Conservation (phyloP, 2,329 filamentous ascomycete species). For the Fusarium udum region DNA sequence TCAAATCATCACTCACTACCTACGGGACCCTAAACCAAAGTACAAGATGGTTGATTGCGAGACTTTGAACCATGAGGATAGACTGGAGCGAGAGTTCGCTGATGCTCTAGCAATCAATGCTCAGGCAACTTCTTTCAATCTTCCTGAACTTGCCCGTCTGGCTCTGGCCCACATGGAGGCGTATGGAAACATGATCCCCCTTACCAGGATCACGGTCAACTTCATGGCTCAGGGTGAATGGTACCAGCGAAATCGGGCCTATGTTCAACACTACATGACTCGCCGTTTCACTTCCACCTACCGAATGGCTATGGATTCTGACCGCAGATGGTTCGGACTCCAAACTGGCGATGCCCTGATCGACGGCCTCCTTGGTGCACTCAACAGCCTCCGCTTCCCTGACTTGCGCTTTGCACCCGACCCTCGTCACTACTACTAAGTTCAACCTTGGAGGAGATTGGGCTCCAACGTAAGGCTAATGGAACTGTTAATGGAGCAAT, state of each 20-base stretch:
- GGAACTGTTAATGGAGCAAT: background rate
- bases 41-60: background rate
- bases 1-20: background rate
- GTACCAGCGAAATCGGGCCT: background rate
- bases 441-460: no score
- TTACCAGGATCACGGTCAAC: background rate
- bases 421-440: background rate
- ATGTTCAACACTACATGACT: background rate
- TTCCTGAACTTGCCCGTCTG: background rate
- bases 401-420: background rate
- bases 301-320: background rate
- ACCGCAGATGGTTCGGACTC: background rate
- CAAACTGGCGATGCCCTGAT: background rate
- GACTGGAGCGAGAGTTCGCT: background rate
- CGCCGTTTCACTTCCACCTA: background rate
- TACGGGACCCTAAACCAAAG: background rate
- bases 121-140: background rate
- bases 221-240: background rate
- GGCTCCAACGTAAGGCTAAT: background rate
- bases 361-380: background rate
- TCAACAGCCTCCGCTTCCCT: background rate
- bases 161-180: background rate
- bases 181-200: background rate
- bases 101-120: background rate
- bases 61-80: background rate